phyloP scores from a whole-genome alignment of 495 filamentous ascomycete genomes.

The Hypomontagnella monticulosa region DNA sequence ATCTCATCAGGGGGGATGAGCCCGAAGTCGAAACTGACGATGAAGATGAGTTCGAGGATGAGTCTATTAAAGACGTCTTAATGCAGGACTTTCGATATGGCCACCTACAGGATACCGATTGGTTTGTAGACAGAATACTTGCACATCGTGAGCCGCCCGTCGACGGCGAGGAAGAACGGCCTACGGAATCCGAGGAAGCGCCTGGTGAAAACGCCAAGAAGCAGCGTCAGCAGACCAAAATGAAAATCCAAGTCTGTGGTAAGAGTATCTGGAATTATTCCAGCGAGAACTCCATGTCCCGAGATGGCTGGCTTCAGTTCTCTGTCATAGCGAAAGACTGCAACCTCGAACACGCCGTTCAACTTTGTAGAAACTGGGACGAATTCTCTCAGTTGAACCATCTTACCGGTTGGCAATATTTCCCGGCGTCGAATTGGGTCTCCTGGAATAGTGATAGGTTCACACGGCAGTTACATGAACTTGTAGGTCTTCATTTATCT shows the following conservation, averaged over 20 bases:
- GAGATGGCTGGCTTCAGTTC: slow-evolving; percentile 65
- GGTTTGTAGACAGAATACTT: slow-evolving; percentile 28
- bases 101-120: slow-evolving; percentile 29
- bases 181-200: slow-evolving; percentile 9
- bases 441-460: slow-evolving; percentile 52
- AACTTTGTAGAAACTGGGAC: slow-evolving; percentile 64
- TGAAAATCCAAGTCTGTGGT: slow-evolving; percentile 61
- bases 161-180: slow-evolving; percentile 4
- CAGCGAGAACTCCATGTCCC: slow-evolving; percentile 60
- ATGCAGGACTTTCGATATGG: slow-evolving; percentile 38
- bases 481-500: slow-evolving; percentile 42
- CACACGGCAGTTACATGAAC: slow-evolving; percentile 51
- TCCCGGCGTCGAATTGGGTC: slow-evolving; percentile 58
- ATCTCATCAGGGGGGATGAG: slow-evolving; percentile 57
- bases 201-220: slow-evolving; percentile 9
- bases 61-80: slow-evolving; percentile 37
- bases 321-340: slow-evolving; percentile 63
- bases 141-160: slow-evolving; percentile 24
- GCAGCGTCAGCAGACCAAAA: slow-evolving; percentile 43
- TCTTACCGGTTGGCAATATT: slow-evolving; percentile 59
- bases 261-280: slow-evolving; percentile 65
- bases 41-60: slow-evolving; percentile 28
- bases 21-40: slow-evolving; percentile 41
- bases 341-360: slow-evolving; percentile 55
- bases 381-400: slow-evolving; percentile 63